These are phyloP conservation scores for Elongisporangium prolatum DNA, from an alignment of 352 stramenopile genomes.

Conservation along the genomic window DNA sequence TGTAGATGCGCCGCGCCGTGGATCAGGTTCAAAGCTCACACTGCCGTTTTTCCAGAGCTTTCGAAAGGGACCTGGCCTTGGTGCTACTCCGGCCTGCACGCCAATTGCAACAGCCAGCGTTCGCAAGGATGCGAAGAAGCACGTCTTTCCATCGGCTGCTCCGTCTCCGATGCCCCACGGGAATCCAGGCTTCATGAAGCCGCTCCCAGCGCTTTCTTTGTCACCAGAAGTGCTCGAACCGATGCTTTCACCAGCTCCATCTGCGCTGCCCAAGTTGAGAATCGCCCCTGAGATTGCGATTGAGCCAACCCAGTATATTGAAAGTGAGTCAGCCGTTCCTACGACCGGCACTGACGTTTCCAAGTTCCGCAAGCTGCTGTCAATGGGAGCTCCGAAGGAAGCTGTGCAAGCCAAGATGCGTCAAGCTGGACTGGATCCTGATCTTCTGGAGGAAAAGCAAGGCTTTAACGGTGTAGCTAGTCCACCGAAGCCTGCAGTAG, in stretches of 20 bases:
- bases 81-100: slow-evolving; percentile 54
- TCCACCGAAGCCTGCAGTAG: slow-evolving; percentile 24
- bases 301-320: neutral
- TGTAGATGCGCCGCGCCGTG: too few relatives aligned
- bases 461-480: slow-evolving; percentile 18
- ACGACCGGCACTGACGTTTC: slow-evolving; percentile 25
- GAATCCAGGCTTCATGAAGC: neutral
- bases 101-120: slow-evolving; percentile 68
- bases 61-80: slow-evolving; percentile 44
- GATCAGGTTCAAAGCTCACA: slow-evolving; percentile 27
- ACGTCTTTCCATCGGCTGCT: slow-evolving; percentile 44
- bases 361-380: slow-evolving; percentile 92
- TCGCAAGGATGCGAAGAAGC: slow-evolving; percentile 60
- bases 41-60: slow-evolving; percentile 73
- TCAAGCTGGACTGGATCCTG: slow-evolving; percentile 53
- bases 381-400: slow-evolving; percentile 75
- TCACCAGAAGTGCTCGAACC: slow-evolving; percentile 8
- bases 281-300: slow-evolving; percentile 2
- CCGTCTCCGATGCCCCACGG: slow-evolving; percentile 14
- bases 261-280: slow-evolving; percentile 2
- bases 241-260: neutral
- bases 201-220: slow-evolving; percentile 13
- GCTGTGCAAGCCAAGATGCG: slow-evolving; percentile 67
- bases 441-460: slow-evolving; percentile 43
- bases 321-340: neutral